Evolutionary conservation across 768 basidiomycete species (phyloP).

Genomic region (Amanita jacksonii): DNA sequence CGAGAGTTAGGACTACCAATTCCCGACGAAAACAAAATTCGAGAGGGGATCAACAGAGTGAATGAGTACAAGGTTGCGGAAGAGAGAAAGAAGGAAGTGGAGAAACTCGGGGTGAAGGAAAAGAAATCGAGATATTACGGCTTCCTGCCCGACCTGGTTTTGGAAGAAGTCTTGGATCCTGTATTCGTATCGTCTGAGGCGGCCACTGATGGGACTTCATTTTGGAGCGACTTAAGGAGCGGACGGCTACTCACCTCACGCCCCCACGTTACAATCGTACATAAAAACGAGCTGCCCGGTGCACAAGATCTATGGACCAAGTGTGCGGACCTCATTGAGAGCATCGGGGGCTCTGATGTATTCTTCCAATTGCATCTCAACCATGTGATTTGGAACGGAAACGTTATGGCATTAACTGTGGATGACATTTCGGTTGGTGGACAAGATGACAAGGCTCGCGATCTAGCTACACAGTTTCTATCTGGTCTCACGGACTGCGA

Average conservation of each 20-base stretch:
- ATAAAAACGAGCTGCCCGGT: slow-evolving; percentile 36
- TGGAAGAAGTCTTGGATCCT: slow-evolving; percentile 36
- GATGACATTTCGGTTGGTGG: slow-evolving; percentile 38
- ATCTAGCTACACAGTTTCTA: slow-evolving; percentile 30
- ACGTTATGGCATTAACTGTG: slow-evolving; percentile 45
- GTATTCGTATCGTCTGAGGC: slow-evolving; percentile 27
- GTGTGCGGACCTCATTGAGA: slow-evolving; percentile 37
- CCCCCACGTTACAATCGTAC: slow-evolving; percentile 87
- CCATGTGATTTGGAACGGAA: slow-evolving; percentile 61
- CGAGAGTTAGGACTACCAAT: slow-evolving; percentile 40
- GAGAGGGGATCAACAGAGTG: slow-evolving; percentile 42
- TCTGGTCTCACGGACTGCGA: slow-evolving; percentile 35
- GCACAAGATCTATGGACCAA: slow-evolving; percentile 33
- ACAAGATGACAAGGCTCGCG: slow-evolving; percentile 11
- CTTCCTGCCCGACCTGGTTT: slow-evolving; percentile 63
- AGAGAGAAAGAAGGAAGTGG: slow-evolving; percentile 14
- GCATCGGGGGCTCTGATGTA: slow-evolving; percentile 23
- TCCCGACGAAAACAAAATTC: slow-evolving; percentile 49
- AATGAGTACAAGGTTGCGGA: slow-evolving; percentile 27
- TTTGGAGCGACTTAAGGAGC: slow-evolving; percentile 41
- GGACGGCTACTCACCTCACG: slow-evolving; percentile 38
- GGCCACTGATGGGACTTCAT: slow-evolving; percentile 20
- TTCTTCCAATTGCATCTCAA: slow-evolving; percentile 54
- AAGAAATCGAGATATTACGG: slow-evolving; percentile 58
- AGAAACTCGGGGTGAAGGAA: slow-evolving; percentile 15